These are phyloP conservation scores for Bruguiera sexangula DNA, from an alignment of 345 rosid genomes.

Conservation along the genomic window DNA sequence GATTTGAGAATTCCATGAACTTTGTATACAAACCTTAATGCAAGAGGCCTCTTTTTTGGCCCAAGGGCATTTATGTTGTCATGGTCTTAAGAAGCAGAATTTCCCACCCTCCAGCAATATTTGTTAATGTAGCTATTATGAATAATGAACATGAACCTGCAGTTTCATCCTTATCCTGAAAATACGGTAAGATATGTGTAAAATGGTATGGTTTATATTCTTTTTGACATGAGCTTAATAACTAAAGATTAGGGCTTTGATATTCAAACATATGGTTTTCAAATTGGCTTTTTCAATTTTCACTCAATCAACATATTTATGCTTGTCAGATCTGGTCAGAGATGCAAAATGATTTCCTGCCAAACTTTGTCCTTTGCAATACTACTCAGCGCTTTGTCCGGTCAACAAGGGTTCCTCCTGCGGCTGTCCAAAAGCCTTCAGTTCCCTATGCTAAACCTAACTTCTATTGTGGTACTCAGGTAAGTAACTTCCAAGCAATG, in stretches of 20 bases:
- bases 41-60: too few species aligned
- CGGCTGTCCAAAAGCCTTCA: constrained; percentile 89
- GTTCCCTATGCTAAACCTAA: constrained; percentile 85
- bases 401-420: constrained; percentile 64
- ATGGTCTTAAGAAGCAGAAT: too few species aligned
- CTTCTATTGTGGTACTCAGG: constrained; percentile 95
- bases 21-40: too few species aligned
- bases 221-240: not conserved
- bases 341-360: constrained; percentile 96
- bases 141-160: too few species aligned
- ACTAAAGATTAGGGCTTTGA: not conserved
- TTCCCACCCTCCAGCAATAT: too few species aligned
- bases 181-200: too few species aligned
- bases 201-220: too few species aligned
- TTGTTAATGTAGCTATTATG: too few species aligned
- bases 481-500: constrained; percentile 30
- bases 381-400: constrained; percentile 94
- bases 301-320: constrained; percentile 12
- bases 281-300: not conserved
- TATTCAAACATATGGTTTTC: constrained; percentile 7
- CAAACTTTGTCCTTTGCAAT: constrained; percentile 94
- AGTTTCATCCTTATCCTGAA: too few species aligned
- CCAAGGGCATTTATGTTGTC: too few species aligned
- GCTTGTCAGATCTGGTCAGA: constrained; percentile 88
- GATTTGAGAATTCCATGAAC: too few species aligned